phyloP scores from a whole-genome alignment of 1,284 basidiomycete genomes.

The Vanrija sp. region DNA sequence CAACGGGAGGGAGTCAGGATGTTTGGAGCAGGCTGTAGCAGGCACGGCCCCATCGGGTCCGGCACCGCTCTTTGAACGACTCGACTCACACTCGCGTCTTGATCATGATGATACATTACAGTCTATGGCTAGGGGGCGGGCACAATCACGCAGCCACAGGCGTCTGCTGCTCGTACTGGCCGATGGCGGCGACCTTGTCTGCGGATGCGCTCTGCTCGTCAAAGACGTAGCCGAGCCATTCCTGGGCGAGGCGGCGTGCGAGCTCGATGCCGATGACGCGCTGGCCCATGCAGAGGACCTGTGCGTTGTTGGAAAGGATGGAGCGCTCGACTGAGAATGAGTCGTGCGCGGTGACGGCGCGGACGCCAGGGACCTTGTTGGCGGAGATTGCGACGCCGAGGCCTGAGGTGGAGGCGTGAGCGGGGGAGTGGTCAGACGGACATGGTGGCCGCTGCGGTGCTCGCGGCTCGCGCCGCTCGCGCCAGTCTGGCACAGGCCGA shows the following conservation, averaged over 20 bases:
- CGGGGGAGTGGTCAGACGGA: no score
- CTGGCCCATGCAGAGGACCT: slow-evolving; percentile 52
- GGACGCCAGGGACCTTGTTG: slow-evolving; percentile 49
- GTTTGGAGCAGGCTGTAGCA: no score
- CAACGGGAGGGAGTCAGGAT: no score
- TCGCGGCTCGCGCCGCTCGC: no score
- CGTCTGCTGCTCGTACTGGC: slow-evolving; percentile 33
- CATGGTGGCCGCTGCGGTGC: no score
- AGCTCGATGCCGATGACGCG: slow-evolving; percentile 51
- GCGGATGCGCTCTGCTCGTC: slow-evolving; percentile 46
- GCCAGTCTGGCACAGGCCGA: no score
- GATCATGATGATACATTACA: no score
- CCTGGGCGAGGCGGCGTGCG: slow-evolving; percentile 46
- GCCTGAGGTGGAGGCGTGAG: slow-evolving; percentile 5
- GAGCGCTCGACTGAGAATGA: slow-evolving; percentile 51
- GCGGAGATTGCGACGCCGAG: slow-evolving; percentile 50
- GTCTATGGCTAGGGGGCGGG: no score
- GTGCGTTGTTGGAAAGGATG: slow-evolving; percentile 51
- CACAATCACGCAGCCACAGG: no score
- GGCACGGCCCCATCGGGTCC: no score
- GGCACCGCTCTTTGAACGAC: no score
- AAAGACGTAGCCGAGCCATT: slow-evolving; percentile 51
- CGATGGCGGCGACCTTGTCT: slow-evolving; percentile 49
- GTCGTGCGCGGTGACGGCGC: slow-evolving; percentile 50
- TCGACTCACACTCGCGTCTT: no score